Percentiles rank a stretch among this genome's conserved stretches.
Conservation (phyloP, 129 eudicot species). For the Solidago caesia region DNA sequence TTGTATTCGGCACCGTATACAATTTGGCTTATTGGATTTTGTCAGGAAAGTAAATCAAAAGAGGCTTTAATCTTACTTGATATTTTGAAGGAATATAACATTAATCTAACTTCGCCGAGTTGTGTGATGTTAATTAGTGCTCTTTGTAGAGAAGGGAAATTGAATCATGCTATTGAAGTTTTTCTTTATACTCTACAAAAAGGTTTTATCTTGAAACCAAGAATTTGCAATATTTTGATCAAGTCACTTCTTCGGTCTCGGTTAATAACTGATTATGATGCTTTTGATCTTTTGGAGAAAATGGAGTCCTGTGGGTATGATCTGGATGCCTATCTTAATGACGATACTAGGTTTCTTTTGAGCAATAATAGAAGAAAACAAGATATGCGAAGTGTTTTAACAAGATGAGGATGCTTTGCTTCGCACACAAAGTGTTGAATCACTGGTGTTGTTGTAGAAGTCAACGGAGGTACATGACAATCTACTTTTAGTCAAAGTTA, state of each 20-base stretch:
- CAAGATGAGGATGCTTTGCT: conserved; percentile 14
- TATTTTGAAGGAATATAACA: conserved; percentile 48
- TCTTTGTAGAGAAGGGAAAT: conserved; percentile 43
- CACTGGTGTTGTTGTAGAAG: conserved; percentile 31
- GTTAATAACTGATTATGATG: conserved; percentile 31
- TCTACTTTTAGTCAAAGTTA: conserved; percentile 23
- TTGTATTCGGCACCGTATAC: conserved; percentile 50
- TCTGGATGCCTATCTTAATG: conserved; percentile 44
- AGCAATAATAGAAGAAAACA: not conserved
- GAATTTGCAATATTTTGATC: conserved; percentile 54
- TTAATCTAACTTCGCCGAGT: conserved; percentile 56
- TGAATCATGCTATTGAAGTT: conserved; percentile 47
- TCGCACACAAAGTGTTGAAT: not conserved
- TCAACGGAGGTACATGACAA: conserved; percentile 27
- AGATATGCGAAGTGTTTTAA: conserved; percentile 14
- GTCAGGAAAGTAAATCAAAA: conserved; percentile 33
- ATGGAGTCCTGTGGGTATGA: conserved; percentile 70
- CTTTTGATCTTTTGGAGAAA: conserved; percentile 42
- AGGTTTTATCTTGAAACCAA: conserved; percentile 56
- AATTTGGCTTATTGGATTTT: conserved; percentile 50
- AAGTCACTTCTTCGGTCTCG: conserved; percentile 40
- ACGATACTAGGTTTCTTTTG: conserved; percentile 38
- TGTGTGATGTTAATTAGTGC: conserved; percentile 66
- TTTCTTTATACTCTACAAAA: conserved; percentile 51
- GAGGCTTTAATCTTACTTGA: conserved; percentile 59